Evolutionary conservation across 345 rosid species (phyloP).

Genomic region (Gossypium sturtianum): DNA sequence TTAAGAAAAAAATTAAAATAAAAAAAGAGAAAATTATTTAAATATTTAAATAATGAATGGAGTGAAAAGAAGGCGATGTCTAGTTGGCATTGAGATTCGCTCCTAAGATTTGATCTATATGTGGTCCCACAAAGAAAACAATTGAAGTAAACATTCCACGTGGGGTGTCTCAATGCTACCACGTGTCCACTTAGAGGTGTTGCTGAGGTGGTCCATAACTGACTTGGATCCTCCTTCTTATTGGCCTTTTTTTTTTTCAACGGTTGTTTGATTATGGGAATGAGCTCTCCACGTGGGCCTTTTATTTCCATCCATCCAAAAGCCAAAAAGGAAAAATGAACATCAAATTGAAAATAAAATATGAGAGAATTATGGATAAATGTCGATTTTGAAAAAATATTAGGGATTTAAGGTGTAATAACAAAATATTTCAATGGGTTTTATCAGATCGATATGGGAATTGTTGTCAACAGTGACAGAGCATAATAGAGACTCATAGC

Average conservation of each 20-base stretch:
- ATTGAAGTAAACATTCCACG: slow-evolving; percentile 29
- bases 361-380: no score
- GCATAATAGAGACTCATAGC: no score
- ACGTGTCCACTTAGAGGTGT: slow-evolving; percentile 19
- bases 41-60: not conserved
- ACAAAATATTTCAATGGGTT: no score
- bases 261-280: not conserved
- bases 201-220: slow-evolving; percentile 33
- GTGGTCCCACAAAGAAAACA: slow-evolving; percentile 26
- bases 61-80: slow-evolving; percentile 24
- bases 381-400: no score
- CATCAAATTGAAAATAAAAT: no score
- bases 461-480: no score
- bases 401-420: no score
- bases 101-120: slow-evolving; percentile 15
- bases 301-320: not conserved
- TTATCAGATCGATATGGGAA: accelerated
- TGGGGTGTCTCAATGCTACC: not conserved
- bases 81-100: slow-evolving; percentile 29
- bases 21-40: not conserved
- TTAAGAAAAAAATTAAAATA: no score
- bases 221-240: not conserved
- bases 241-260: not conserved
- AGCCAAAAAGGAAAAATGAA: not conserved
- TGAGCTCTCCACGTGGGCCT: not conserved